phyloP scores from a whole-genome alignment of 495 filamentous ascomycete species.

The Tuber calosporum region DNA sequence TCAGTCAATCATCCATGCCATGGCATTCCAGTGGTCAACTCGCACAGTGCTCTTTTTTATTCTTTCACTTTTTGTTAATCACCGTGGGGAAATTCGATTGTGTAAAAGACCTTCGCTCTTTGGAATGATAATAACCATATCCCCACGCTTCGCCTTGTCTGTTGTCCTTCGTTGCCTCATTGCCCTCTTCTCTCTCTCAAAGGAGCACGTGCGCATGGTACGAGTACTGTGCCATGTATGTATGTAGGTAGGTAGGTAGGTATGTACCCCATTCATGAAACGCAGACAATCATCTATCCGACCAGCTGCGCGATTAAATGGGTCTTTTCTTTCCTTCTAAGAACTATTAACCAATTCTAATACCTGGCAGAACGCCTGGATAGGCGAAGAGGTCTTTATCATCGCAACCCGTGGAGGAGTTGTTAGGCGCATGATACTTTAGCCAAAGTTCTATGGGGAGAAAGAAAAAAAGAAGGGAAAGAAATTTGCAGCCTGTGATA shows the following conservation, averaged over 20 bases:
- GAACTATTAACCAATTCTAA: slow-evolving; percentile 29
- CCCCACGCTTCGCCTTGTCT: background rate
- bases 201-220: background rate
- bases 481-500: background rate
- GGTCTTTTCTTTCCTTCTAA: slow-evolving; percentile 37
- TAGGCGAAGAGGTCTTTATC: slow-evolving; percentile 16
- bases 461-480: background rate
- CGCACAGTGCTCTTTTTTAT: background rate
- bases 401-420: slow-evolving; percentile 15
- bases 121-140: background rate
- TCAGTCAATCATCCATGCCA: background rate
- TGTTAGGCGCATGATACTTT: slow-evolving; percentile 16
- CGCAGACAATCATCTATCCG: slow-evolving; percentile 35
- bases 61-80: background rate
- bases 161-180: background rate
- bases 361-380: slow-evolving; percentile 35
- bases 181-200: background rate
- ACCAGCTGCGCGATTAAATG: slow-evolving; percentile 39
- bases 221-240: background rate
- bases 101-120: background rate
- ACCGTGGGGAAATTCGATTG: background rate
- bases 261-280: slow-evolving; percentile 41
- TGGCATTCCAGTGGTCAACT: background rate
- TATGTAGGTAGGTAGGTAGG: no score
- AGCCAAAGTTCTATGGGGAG: slow-evolving; percentile 38